These are phyloP conservation scores for Rhizopus microsporus DNA, from an alignment of 371 early-diverging fungal species.

Conservation along the genomic window DNA sequence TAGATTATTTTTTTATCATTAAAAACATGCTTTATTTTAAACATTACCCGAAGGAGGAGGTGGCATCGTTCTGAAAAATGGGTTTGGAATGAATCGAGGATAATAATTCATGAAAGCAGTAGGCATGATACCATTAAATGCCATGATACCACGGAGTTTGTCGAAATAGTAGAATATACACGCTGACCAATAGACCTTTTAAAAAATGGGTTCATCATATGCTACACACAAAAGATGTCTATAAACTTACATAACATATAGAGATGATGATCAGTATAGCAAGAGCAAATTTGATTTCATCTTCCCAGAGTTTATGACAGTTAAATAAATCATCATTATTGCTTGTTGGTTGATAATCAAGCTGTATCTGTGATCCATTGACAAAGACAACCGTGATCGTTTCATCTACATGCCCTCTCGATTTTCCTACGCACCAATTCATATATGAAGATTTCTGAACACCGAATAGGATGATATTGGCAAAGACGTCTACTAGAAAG, in stretches of 20 bases:
- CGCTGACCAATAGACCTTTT: slow-evolving; percentile 38
- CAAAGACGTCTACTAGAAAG: slow-evolving; percentile 12
- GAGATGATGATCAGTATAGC: slow-evolving; percentile 31
- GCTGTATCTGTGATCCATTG: slow-evolving; percentile 6
- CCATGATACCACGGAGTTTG: slow-evolving; percentile 26
- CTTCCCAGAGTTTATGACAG: slow-evolving; percentile 43
- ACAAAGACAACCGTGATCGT: not conserved
- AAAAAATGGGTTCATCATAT: not conserved
- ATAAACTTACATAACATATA: slow-evolving; percentile 33
- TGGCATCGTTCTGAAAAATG: not conserved
- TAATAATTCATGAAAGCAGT: slow-evolving; percentile 13
- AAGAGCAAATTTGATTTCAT: slow-evolving; percentile 40
- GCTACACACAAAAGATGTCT: not conserved
- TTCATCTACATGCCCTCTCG: slow-evolving; percentile 10
- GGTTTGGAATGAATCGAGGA: slow-evolving; percentile 1
- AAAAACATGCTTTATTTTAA: not conserved
- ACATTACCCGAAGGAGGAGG: not conserved
- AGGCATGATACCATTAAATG: slow-evolving; percentile 4
- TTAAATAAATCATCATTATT: slow-evolving; percentile 20
- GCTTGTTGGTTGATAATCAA: not conserved
- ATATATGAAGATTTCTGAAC: slow-evolving; percentile 29
- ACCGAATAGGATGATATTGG: slow-evolving; percentile 23
- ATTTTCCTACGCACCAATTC: slow-evolving; percentile 31
- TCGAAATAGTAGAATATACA: slow-evolving; percentile 43
- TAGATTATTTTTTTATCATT: not conserved